These are phyloP conservation scores for Aurantiochytrium sp. DNA, from an alignment of 108 stramenopile species.

Conservation along the genomic window DNA sequence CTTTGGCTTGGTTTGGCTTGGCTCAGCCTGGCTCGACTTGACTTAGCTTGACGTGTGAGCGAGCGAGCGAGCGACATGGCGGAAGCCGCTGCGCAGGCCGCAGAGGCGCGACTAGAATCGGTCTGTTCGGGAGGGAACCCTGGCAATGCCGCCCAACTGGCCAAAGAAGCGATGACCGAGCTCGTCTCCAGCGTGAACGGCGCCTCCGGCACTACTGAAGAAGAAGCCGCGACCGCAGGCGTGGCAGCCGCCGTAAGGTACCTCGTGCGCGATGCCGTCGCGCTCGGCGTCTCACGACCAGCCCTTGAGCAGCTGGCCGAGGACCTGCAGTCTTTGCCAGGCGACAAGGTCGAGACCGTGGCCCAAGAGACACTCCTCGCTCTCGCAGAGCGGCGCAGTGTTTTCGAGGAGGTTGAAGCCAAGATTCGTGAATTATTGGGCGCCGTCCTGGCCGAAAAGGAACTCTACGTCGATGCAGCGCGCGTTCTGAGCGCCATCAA, in stretches of 20 bases:
- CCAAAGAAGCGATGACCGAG: no score
- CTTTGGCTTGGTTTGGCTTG: no score
- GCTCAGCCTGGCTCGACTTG: no score
- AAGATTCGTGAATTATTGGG: neutral
- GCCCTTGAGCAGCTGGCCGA: neutral
- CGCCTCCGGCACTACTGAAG: neutral
- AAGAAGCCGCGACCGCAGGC: neutral
- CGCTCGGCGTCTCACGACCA: neutral
- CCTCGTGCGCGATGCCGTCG: neutral
- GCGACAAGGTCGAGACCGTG: neutral
- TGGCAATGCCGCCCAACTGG: no score
- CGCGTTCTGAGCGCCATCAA: neutral
- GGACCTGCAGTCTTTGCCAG: neutral
- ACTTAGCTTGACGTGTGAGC: no score
- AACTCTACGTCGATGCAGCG: constrained; percentile 4
- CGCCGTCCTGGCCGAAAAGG: neutral
- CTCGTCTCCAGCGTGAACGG: no score
- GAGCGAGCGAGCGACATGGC: no score
- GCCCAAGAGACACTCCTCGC: neutral
- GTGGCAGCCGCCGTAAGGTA: neutral
- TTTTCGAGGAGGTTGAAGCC: neutral
- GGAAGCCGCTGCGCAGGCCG: no score
- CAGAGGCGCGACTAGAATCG: no score
- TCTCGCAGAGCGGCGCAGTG: neutral
- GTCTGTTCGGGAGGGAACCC: no score